Base-by-base conservation (phyloP, 2,329 filamentous ascomycete genomes). In the Botrytis byssoidea region DNA sequence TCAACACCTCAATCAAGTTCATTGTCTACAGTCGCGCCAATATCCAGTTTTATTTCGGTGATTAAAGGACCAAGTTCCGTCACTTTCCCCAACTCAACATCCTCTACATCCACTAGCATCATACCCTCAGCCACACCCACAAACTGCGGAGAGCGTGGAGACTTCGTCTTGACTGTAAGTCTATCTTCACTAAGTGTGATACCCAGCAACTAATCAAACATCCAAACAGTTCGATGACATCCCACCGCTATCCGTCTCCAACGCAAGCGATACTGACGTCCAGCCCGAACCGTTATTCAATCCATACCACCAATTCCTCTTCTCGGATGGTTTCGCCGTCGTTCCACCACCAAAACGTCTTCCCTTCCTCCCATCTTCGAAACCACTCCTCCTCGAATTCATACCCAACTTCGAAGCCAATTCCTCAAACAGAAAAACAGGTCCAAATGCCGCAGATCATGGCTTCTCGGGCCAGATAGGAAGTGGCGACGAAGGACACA, bases 271-370 rank as follows among this genome's bases (percentile, higher is more conserved):
- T 5, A 77, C 75, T 40, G 73, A 69, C 18, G 69, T 76, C 40
- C 59, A 77, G 32, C 75, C 79, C 35, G 74, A 74, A 55, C 78
- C 80, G 10, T 57, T 81, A n/a, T 80, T 79, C 74, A 81, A 75
- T 64, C 80, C 80, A 22, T 81, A 81, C 72, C 78, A 81, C 61
- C 77, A 81, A 32, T 81, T 84, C 66, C 78, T 78, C 57, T 84
- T 82, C 73, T 82, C 82, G 9, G 73, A 78, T 37, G 82, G 82
- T 9, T 83, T 83, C 73, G 73, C 73, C 7, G 80, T 82, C 9
- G 77, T 79, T 14, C 78, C 80, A 18, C 77, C 82, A 46, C 78
- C 79, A 70, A 79, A 75, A 4, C 48, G 29, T 4, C 76, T 76
- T n/a, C 79, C 79, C 32, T 82, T 80, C 65, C 70, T 78, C 16